These are phyloP conservation scores for Stemphylium vesicarium DNA, from an alignment of 2,329 filamentous ascomycete species.

Conservation along the genomic window DNA sequence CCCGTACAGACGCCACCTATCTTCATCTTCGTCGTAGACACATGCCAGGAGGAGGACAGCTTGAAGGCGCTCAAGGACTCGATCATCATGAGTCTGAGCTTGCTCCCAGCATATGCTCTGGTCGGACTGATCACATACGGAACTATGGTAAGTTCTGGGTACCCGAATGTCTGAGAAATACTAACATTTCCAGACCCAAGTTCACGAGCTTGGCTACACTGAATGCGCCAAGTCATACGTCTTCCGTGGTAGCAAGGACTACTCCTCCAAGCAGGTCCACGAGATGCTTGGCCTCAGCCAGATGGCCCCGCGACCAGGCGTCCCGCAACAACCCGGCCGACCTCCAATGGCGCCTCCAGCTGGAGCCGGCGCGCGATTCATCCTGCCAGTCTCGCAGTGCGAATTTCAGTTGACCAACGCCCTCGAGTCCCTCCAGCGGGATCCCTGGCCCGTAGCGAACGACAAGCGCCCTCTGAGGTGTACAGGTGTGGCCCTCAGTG, in stretches of 20 bases:
- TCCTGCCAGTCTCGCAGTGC: conserved; percentile 92
- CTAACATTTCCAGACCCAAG: conserved; percentile 70
- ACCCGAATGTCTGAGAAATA: too few relatives aligned
- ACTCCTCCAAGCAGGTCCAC: conserved; percentile 97
- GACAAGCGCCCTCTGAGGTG: conserved; percentile 90
- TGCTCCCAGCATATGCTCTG: conserved; percentile 80
- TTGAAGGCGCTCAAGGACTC: conserved; percentile 84
- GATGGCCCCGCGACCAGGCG: conserved; percentile 70
- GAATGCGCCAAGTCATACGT: conserved; percentile 99
- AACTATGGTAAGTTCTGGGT: conserved; percentile 72
- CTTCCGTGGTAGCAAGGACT: conserved; percentile 97
- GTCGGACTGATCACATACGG: conserved; percentile 87
- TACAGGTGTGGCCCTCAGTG: conserved; percentile 94
- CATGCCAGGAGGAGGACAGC: conserved; percentile 87
- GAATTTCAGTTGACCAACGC: conserved; percentile 98
- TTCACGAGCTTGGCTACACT: conserved; percentile 96
- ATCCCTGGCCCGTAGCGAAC: conserved; percentile 95
- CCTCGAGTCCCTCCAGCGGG: conserved; percentile 92
- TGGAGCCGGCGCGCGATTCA: conserved; percentile 85
- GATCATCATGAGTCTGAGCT: conserved; percentile 81
- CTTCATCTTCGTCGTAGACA: conserved; percentile 86
- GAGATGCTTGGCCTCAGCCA: conserved; percentile 92
- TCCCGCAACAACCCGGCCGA: conserved; percentile 75
- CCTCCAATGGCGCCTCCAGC: conserved; percentile 68
- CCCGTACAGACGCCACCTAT: conserved; percentile 86